Base-by-base conservation (phyloP, 2,329 filamentous ascomycete genomes). In the Sporothrix inflata region DNA sequence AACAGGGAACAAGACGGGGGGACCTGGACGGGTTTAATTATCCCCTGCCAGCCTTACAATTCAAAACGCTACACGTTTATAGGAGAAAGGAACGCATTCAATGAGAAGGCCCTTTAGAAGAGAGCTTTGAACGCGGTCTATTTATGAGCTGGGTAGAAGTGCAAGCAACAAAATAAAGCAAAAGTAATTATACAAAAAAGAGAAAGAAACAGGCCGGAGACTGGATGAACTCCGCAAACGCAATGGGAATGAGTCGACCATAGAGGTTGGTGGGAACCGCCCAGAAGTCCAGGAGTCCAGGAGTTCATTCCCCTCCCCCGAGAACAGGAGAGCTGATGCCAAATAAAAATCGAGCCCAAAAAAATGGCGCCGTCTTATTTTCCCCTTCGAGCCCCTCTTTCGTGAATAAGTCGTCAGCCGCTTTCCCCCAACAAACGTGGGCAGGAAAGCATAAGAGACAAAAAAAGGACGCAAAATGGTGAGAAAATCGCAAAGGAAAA, bases 391-490 rank as follows among this genome's bases (percentile, higher is more conserved):
- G 45, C 65, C 65, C 65, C 45, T 40, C 65, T 53, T 67, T 51
- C 24, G 63, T 14, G 16, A 51, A 49, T 21, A 21, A 34, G 42
- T 30, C 42, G 27, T n/a, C 65, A 30, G 63, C 45, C 27, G n/a
- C 11, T 14, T 14, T 49, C 34, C 63, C 65, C 61, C 61, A 66
- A 66, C 61, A 49, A 66, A n/a, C n/a, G n/a, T n/a, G n/a, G n/a
- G 30, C 11, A n/a, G n/a, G 12, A 27, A 7, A 63, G 11, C 14
- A n/a, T n/a, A n/a, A n/a, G n/a, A n/a, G n/a, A n/a, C n/a, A n/a
- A 45, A 45, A 45, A 24, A 57, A 63, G 34, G 24, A 24, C 57
- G 57, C 34, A 63, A 24, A 16, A 21, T 53, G 49, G 24, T 5
- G 27, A 30, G 51, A 30, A 30, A 30, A 16, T 16, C 16, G 24